phyloP scores from a whole-genome alignment of 1,139 yeast genomes.

The Saccharomyces hybrid region DNA sequence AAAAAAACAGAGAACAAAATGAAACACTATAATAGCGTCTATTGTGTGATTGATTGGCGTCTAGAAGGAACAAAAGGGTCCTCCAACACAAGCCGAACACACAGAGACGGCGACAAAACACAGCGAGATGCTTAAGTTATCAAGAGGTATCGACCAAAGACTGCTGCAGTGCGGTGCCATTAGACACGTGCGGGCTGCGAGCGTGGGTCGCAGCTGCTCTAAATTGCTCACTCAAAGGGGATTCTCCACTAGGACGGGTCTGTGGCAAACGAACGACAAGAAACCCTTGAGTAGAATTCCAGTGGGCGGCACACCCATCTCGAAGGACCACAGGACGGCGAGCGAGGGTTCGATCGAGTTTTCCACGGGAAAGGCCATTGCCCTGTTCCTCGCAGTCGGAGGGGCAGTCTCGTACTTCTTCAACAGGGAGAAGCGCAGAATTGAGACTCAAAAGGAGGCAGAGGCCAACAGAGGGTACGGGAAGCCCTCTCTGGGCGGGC shows the following conservation, averaged over 20 bases:
- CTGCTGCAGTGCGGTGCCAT: background rate
- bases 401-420: constrained; percentile 63
- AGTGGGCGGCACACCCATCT: constrained; percentile 37
- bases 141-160: background rate
- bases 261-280: background rate
- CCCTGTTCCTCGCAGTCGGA: constrained; percentile 58
- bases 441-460: constrained; percentile 67
- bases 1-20: background rate
- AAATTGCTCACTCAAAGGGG: background rate
- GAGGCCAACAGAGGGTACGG: constrained; percentile 85
- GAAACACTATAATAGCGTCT: background rate
- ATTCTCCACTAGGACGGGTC: background rate
- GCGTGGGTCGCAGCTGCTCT: background rate
- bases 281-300: constrained; percentile 46
- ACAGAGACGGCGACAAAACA: background rate
- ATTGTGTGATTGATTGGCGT: background rate
- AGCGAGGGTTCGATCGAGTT: constrained; percentile 45
- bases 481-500: constrained; percentile 89
- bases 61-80: background rate
- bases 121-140: background rate
- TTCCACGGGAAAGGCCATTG: constrained; percentile 76
- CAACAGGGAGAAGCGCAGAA: constrained; percentile 55
- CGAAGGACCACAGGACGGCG: constrained; percentile 32
- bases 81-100: no score
- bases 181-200: background rate